Conservation (phyloP, 2,329 filamentous ascomycete species). For the Arthrobotrys iridis region DNA sequence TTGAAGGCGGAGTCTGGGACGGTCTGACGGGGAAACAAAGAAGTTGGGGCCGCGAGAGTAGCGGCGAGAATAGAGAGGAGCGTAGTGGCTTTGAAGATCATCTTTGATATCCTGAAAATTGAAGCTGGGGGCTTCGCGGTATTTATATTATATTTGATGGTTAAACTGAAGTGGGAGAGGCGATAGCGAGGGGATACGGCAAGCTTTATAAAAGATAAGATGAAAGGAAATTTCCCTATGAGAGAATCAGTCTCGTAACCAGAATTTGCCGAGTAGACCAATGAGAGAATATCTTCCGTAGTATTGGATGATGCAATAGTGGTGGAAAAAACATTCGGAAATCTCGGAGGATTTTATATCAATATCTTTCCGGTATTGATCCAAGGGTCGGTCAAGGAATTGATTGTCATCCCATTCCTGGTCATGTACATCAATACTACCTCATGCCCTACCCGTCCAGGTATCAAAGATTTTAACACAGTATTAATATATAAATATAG, state of each 20-base stretch:
- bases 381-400: background rate
- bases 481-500: background rate
- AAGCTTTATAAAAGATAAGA: background rate
- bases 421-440: background rate
- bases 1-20: background rate
- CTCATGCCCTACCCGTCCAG: background rate
- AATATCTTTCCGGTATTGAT: background rate
- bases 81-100: constrained; percentile 1
- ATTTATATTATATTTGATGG: background rate
- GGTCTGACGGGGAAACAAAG: background rate
- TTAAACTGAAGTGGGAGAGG: background rate
- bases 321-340: constrained; percentile 1
- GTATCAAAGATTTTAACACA: background rate
- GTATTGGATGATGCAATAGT: constrained; percentile 11
- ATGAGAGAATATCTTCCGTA: background rate
- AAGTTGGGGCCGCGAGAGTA: background rate
- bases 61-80: constrained; percentile 5
- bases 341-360: constrained; percentile 20
- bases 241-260: no score
- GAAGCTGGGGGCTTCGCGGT: no score
- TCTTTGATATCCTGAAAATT: background rate
- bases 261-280: no score
- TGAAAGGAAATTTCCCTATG: background rate
- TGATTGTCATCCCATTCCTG: background rate
- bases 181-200: background rate